A percentile compares a stretch with the other conserved stretches of the same genome.
These are phyloP conservation scores for Crithidia expoeki DNA, from an alignment of 208 protist genomes.

Conservation along the genomic window DNA sequence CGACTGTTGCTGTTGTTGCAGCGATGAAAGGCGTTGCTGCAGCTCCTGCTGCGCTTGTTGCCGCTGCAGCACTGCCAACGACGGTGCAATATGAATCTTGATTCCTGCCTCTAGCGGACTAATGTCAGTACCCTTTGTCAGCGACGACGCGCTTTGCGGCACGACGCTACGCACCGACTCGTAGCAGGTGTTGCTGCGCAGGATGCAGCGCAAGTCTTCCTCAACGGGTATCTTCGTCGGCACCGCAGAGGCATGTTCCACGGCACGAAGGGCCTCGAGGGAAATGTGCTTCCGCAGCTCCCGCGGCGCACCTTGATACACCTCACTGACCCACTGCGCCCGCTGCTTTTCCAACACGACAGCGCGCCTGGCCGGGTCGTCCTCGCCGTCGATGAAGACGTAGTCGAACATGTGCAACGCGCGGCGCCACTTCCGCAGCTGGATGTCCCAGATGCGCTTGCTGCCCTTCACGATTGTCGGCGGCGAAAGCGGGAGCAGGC, in stretches of 20 bases:
- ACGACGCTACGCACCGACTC: slow-evolving; percentile 77
- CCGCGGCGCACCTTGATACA: slow-evolving; percentile 38
- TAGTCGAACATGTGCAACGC: slow-evolving; percentile 91
- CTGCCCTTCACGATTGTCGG: slow-evolving; percentile 59
- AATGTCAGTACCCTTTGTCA: slow-evolving; percentile 85
- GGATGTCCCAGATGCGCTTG: slow-evolving; percentile 87
- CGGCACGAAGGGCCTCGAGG: slow-evolving; percentile 47
- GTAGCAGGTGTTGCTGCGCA: slow-evolving; percentile 67
- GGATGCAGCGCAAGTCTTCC: slow-evolving; percentile 66
- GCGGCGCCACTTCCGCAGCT: slow-evolving; percentile 83
- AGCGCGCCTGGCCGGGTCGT: slow-evolving; percentile 41
- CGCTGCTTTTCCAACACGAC: slow-evolving; percentile 72
- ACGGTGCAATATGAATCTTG: slow-evolving; percentile 88
- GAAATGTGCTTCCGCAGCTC: slow-evolving; percentile 47
- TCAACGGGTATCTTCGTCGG: slow-evolving; percentile 72
- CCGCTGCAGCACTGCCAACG: slow-evolving; percentile 49
- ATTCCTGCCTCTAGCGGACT: slow-evolving; percentile 80
- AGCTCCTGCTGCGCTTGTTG: slow-evolving; percentile 49
- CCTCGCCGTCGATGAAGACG: slow-evolving; percentile 82
- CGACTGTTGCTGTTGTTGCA: slow-evolving; percentile 24
- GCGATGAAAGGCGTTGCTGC: slow-evolving; percentile 22
- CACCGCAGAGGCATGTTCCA: slow-evolving; percentile 43
- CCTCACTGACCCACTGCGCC: slow-evolving; percentile 73
- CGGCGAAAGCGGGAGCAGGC: slow-evolving; percentile 73
- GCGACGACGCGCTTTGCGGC: slow-evolving; percentile 72